Base-by-base conservation (phyloP, 148 eudicot genomes). In the Polygonum maritimum region DNA sequence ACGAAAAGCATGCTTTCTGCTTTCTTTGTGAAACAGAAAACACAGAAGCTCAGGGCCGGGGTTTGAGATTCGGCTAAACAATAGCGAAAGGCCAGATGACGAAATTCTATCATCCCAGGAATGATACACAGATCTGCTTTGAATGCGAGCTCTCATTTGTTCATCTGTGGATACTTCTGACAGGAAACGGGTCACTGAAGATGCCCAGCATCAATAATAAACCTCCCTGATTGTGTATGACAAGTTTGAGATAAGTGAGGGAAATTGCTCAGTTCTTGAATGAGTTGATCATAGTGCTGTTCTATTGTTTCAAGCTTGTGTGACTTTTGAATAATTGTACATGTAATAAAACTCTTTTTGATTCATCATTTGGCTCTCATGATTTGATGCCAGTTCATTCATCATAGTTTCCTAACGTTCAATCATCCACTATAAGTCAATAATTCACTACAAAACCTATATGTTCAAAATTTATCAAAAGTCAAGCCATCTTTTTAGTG, bases 21-120 rank as follows among this genome's bases (percentile, higher is more conserved):
- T 19, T 92, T 95, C 88, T 95, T 92, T 80, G 97, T 82, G 77
- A 95, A 92, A 81, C 99, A 91, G 78, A 95, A 88, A 88, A 72
- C 90, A 36, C 35, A 82, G 11, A 92, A 86, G 88, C 73, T 86
- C 75, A 87, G 83, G 86, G 81, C 87, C 21, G 80, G 85, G 73
- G 78, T 87, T 14, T 91, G 79, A 85, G 79, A 19, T 19, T 1
- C 4, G 21, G 47, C 73, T 77, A 74, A 72, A 1, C 75, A 41
- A 36, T 44, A 19, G 10, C 9, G 47, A 44, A 44, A 44, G 12
- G 2, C 31, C 63, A 57, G 63, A 21, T 21, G 63, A 57, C 21
- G 12, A 57, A 21, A 21, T 21, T 57, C 33, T 57, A 57, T 11
- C 63, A 8, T 57, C 63, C 9, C 57, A 2, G 16, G 10, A 21